Percentiles rank a stretch among this genome's conserved stretches.
These are phyloP conservation scores for Lactifluus hygrophoroides DNA, from an alignment of 768 basidiomycete genomes.

Conservation along the genomic window DNA sequence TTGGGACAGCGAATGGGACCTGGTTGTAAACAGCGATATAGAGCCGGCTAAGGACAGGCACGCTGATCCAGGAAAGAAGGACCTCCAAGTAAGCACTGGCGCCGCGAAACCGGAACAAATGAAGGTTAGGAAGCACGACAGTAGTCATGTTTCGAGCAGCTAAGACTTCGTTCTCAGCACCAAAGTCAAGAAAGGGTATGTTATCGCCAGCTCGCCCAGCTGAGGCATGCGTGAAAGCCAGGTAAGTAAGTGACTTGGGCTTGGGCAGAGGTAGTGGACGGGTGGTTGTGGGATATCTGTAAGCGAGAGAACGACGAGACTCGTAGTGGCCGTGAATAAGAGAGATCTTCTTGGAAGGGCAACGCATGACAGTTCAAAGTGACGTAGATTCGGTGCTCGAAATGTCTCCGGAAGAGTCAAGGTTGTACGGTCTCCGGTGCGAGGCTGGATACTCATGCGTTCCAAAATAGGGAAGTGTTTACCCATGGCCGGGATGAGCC, in stretches of 20 bases:
- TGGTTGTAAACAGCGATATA: not conserved
- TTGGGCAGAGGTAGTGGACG: not conserved
- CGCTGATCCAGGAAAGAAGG: not conserved
- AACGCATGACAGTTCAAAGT: not conserved
- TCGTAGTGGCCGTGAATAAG: not conserved
- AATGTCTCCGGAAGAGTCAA: not conserved
- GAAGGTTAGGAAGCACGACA: not conserved
- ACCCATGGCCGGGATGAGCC: not conserved
- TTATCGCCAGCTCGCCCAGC: not conserved
- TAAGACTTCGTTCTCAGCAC: not conserved
- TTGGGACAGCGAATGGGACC: not conserved
- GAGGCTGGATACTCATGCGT: not conserved
- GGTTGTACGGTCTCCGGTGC: no score
- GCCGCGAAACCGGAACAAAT: not conserved
- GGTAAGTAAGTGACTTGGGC: not conserved
- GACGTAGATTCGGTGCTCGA: not conserved
- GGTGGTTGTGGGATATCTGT: not conserved
- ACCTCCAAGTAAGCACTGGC: not conserved
- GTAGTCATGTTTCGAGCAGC: not conserved
- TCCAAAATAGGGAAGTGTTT: not conserved
- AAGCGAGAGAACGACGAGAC: not conserved
- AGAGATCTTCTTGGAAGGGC: not conserved
- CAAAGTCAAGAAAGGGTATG: not conserved
- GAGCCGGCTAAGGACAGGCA: not conserved
- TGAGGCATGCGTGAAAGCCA: not conserved